Evolutionary conservation across 2,329 filamentous ascomycete species (phyloP).

Genomic region (Daldinia eschscholtzii): DNA sequence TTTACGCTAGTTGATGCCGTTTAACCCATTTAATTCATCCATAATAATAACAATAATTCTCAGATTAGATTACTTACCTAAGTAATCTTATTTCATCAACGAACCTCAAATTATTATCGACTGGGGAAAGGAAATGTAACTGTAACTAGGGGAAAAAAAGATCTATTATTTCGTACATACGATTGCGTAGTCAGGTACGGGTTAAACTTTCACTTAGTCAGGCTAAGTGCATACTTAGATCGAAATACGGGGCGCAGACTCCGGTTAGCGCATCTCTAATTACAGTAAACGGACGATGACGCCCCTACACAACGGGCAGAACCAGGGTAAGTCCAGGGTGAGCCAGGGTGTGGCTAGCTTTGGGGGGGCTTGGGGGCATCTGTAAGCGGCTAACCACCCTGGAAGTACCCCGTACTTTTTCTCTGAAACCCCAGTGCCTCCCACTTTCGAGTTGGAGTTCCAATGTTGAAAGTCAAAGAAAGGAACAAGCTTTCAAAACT

Average conservation of each 20-base stretch:
- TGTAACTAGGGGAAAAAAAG: not conserved
- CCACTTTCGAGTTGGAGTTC: constrained; percentile 24
- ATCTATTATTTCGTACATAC: not conserved
- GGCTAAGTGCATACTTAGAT: constrained; percentile 35
- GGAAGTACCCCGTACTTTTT: constrained; percentile 21
- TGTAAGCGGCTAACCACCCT: constrained; percentile 6
- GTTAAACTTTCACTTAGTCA: constrained; percentile 17
- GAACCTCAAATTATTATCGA: not conserved
- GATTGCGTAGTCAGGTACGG: constrained; percentile 23
- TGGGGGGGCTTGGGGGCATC: not conserved
- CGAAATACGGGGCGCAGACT: constrained; percentile 28
- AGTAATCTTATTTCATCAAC: too few species aligned
- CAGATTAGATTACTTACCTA: not conserved
- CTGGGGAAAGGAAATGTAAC: not conserved
- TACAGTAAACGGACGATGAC: constrained; percentile 35
- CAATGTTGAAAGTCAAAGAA: constrained; percentile 9
- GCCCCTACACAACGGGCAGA: constrained; percentile 19
- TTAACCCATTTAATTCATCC: not conserved
- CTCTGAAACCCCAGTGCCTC: constrained; percentile 37
- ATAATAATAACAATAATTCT: not conserved
- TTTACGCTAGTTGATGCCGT: not conserved
- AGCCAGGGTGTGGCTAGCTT: constrained; percentile 5
- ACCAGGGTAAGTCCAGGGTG: constrained; percentile 12
- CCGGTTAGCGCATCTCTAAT: constrained; percentile 38
- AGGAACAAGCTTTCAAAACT: constrained; percentile 24